A percentile compares a stretch with the other conserved stretches of the same genome.
Conservation (phyloP, 2,329 filamentous ascomycete species). For the Trichophyton mentagrophytes region DNA sequence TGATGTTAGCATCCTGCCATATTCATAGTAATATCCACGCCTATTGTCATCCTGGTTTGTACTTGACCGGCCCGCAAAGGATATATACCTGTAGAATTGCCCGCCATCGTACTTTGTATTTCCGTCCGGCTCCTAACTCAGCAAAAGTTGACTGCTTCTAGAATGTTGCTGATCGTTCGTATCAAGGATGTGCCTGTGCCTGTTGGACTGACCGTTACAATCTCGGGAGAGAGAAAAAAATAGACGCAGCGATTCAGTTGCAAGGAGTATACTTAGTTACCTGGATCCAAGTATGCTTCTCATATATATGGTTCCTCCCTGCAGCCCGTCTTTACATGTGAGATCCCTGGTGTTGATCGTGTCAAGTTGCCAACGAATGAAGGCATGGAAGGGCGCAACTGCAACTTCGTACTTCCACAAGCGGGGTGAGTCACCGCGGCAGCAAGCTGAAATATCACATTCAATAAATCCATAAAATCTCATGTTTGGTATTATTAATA, state of each 20-base stretch:
- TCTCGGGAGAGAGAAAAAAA: too few relatives aligned
- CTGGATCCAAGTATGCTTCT: background rate
- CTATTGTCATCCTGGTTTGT: background rate
- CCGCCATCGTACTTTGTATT: background rate
- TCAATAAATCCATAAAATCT: background rate
- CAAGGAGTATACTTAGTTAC: background rate
- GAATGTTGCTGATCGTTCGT: background rate
- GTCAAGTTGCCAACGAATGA: background rate
- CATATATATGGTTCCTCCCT: background rate
- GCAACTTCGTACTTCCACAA: background rate
- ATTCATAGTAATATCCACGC: background rate
- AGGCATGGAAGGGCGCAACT: background rate
- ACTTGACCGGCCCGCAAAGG: background rate
- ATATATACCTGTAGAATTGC: background rate
- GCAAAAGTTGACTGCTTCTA: background rate
- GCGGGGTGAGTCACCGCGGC: background rate
- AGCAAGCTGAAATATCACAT: background rate
- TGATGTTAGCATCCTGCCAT: background rate
- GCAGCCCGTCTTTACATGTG: background rate
- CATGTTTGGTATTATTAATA: background rate
- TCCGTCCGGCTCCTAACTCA: background rate
- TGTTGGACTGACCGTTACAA: too few relatives aligned
- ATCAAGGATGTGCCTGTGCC: too few relatives aligned
- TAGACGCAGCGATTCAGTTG: background rate
- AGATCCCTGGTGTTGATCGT: background rate